Percentiles rank a stretch among this genome's conserved stretches.
These are phyloP conservation scores for Clavispora carvajalis DNA, from an alignment of 805 yeast genomes.

Conservation along the genomic window DNA sequence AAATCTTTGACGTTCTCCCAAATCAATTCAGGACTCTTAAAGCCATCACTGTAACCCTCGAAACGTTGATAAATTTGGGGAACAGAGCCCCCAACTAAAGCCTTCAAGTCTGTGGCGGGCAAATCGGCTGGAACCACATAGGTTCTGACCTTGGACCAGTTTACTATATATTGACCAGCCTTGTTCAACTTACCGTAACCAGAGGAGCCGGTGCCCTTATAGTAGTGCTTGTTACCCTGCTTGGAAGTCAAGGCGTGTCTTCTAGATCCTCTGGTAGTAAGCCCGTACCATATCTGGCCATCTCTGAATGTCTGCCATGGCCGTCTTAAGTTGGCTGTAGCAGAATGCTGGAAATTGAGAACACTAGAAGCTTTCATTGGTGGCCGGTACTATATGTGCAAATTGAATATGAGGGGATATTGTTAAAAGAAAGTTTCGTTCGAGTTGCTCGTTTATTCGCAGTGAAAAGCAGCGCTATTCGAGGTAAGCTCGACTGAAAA, in stretches of 20 bases:
- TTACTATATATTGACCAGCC: slow-evolving; percentile 68
- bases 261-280: slow-evolving; percentile 71
- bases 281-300: slow-evolving; percentile 80
- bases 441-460: background rate
- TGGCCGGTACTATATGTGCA: background rate
- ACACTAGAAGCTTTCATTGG: slow-evolving; percentile 16
- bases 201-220: slow-evolving; percentile 94
- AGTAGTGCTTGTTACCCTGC: slow-evolving; percentile 88
- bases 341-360: slow-evolving; percentile 20
- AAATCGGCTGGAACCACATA: slow-evolving; percentile 69
- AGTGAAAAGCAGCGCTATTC: background rate
- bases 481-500: background rate
- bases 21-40: slow-evolving; percentile 68
- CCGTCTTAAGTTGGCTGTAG: slow-evolving; percentile 50
- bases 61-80: slow-evolving; percentile 67
- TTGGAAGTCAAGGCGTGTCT: slow-evolving; percentile 83
- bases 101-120: slow-evolving; percentile 45
- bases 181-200: slow-evolving; percentile 82
- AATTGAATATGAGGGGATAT: background rate
- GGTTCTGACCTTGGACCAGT: slow-evolving; percentile 85
- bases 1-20: slow-evolving; percentile 70
- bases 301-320: slow-evolving; percentile 89
- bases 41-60: slow-evolving; percentile 65
- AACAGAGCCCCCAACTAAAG: slow-evolving; percentile 70
- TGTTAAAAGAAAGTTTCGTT: background rate